Conservation (phyloP, 306 rosid genomes). For the Quercus suber region DNA sequence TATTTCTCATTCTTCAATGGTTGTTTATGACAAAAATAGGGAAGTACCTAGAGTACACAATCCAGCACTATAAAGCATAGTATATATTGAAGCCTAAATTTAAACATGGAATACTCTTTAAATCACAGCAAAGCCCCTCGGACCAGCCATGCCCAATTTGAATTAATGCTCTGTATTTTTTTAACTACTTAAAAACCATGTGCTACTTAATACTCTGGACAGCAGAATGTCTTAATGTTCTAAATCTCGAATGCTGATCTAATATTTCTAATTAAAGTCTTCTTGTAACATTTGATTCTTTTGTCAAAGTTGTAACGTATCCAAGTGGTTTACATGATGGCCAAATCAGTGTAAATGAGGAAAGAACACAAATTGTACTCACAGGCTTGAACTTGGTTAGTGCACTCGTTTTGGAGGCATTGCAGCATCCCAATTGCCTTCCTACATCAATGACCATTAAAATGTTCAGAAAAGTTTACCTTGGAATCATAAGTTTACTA, state of each 20-base stretch:
- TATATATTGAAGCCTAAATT: not conserved
- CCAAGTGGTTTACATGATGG: not conserved
- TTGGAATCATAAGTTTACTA: not conserved
- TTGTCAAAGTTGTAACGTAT: not conserved
- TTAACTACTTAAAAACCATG: not conserved
- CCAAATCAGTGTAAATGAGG: not conserved
- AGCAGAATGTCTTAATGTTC: not conserved
- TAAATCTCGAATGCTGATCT: not conserved
- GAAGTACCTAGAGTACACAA: not conserved
- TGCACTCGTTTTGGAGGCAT: conserved; percentile 30
- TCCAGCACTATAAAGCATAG: not conserved
- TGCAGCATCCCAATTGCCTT: conserved; percentile 17
- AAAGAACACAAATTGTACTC: conserved; percentile 5
- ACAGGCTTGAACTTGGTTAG: conserved; percentile 22
- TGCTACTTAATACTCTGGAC: not conserved
- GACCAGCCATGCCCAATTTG: not conserved
- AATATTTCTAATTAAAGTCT: not conserved
- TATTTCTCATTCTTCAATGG: not conserved
- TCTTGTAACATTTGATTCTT: not conserved
- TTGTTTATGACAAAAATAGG: not conserved
- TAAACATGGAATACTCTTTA: not conserved
- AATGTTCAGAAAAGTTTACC: not conserved
- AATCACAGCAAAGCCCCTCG: not conserved
- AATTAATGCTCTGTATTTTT: not conserved
- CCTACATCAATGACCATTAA: conserved; percentile 9